These are phyloP conservation scores for Akanthomyces uredinophilus DNA, from an alignment of 2,329 filamentous ascomycete genomes.

Conservation along the genomic window DNA sequence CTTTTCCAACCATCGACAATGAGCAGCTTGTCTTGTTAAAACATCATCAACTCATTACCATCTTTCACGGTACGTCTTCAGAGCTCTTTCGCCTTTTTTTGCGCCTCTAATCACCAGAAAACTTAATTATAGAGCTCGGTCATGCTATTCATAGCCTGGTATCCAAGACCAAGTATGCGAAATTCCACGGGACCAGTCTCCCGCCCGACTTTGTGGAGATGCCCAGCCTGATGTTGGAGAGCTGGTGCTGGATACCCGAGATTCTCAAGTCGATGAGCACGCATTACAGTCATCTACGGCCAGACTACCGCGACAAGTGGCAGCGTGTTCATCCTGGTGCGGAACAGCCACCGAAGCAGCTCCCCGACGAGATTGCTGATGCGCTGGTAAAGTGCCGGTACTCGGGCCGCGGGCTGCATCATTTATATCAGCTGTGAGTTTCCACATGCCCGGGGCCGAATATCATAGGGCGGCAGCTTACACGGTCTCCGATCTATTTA, in stretches of 20 bases:
- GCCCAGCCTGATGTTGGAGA: constrained; percentile 16
- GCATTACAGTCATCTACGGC: constrained; percentile 11
- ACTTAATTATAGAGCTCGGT: constrained; percentile 17
- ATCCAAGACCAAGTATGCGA: constrained; percentile 9
- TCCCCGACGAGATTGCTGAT: background rate
- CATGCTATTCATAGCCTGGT: constrained; percentile 18
- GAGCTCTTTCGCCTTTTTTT: background rate
- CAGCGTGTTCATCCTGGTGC: background rate
- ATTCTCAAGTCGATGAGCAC: constrained; percentile 5
- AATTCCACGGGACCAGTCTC: constrained; percentile 8
- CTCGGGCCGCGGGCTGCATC: background rate
- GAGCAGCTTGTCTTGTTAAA: constrained; percentile 43
- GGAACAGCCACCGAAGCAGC: background rate
- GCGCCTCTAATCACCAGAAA: background rate
- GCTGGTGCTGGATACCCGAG: constrained; percentile 16
- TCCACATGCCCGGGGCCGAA: background rate
- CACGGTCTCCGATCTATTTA: background rate
- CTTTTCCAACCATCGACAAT: background rate
- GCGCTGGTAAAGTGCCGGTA: background rate
- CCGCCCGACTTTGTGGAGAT: constrained; percentile 17
- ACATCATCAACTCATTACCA: constrained; percentile 49
- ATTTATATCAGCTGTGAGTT: background rate
- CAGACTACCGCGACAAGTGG: constrained; percentile 7
- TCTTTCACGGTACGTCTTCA: constrained; percentile 41
- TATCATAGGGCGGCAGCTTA: background rate